Percentiles rank a stretch among this genome's conserved stretches.
These are phyloP conservation scores for Tremella mesenterica DNA, from an alignment of 768 basidiomycete genomes.

Conservation along the genomic window DNA sequence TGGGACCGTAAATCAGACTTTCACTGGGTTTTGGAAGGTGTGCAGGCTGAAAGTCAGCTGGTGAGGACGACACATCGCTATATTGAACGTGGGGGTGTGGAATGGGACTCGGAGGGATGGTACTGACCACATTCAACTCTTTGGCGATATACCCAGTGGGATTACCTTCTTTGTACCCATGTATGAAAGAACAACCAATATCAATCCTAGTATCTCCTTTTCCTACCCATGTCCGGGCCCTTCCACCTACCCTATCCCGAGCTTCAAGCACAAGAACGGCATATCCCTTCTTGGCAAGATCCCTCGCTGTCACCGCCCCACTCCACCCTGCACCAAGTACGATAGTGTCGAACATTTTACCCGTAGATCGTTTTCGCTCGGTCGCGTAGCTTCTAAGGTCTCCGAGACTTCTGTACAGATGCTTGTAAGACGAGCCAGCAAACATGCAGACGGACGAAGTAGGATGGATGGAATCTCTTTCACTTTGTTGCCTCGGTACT, in stretches of 20 bases:
- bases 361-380: too few relatives aligned
- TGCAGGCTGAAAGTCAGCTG: conserved; percentile 16
- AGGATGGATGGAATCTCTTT: too few relatives aligned
- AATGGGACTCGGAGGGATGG: too few relatives aligned
- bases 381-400: too few relatives aligned
- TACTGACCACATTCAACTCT: conserved; percentile 26
- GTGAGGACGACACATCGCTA: too few relatives aligned
- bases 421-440: too few relatives aligned
- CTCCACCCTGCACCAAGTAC: conserved; percentile 42
- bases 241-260: conserved; percentile 36
- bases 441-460: too few relatives aligned
- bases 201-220: conserved; percentile 32
- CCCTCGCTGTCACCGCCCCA: conserved; percentile 31
- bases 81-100: too few relatives aligned
- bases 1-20: conserved; percentile 31
- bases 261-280: conserved; percentile 41
- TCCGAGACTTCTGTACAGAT: too few relatives aligned
- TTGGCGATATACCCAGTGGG: conserved; percentile 33
- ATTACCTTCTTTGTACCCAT: conserved; percentile 42
- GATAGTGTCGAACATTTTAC: conserved; percentile 28
- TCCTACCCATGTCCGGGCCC: conserved; percentile 31
- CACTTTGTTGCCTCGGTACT: too few relatives aligned
- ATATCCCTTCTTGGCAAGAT: conserved; percentile 26
- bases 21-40: conserved; percentile 33
- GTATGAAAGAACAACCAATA: conserved; percentile 42